These are phyloP conservation scores for Phytophthora fragariaefolia DNA, from an alignment of 352 stramenopile genomes.

Conservation along the genomic window DNA sequence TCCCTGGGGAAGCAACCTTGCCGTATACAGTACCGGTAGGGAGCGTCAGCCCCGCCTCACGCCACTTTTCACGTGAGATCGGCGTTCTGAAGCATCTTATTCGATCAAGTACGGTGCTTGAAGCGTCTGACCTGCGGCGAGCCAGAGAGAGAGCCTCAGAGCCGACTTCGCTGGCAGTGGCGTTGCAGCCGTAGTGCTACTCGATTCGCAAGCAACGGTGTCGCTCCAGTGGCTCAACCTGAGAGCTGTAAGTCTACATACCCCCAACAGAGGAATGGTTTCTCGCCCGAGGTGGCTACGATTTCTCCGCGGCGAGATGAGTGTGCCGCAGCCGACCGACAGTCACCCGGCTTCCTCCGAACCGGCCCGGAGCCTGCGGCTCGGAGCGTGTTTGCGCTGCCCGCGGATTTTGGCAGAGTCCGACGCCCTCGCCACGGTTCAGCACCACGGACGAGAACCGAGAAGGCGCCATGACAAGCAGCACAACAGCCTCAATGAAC, in stretches of 20 bases:
- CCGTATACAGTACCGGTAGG: too few relatives aligned
- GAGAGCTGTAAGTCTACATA: too few relatives aligned
- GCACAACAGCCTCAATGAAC: too few relatives aligned
- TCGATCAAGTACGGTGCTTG: constrained; percentile 6
- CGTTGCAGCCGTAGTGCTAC: neutral
- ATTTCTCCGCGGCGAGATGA: neutral
- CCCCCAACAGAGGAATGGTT: constrained; percentile 1
- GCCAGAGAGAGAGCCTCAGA: neutral
- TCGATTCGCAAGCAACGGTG: neutral
- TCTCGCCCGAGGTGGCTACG: neutral
- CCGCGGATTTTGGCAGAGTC: too few relatives aligned
- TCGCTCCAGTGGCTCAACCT: neutral
- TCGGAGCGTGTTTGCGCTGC: too few relatives aligned
- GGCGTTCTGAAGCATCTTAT: constrained; percentile 5
- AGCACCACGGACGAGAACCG: too few relatives aligned
- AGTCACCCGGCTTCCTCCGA: neutral
- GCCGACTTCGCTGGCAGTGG: neutral
- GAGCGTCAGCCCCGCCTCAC: neutral
- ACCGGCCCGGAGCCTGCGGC: too few relatives aligned
- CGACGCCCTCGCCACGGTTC: too few relatives aligned
- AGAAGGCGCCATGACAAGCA: too few relatives aligned
- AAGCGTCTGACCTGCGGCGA: neutral
- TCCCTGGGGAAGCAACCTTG: too few relatives aligned
- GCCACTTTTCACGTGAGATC: neutral
- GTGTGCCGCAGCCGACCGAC: too few relatives aligned